Base-by-base conservation (phyloP, 139 green algal genomes). In the Chlamydomonas sp. region DNA sequence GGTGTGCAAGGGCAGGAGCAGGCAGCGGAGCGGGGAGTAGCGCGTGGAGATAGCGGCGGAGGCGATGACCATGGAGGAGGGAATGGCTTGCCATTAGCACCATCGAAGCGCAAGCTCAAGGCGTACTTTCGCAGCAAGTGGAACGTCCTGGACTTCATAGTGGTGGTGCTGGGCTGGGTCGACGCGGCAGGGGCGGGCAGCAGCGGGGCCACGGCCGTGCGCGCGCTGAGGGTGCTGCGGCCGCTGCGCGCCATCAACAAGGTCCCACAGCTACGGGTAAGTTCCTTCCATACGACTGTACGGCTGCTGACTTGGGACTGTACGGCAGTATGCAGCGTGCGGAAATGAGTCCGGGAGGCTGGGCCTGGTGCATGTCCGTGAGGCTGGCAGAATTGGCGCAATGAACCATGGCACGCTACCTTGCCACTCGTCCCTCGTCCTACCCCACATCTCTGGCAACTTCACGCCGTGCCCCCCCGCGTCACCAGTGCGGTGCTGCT, bases 241-340 rank as follows among this genome's bases (percentile, higher is more conserved):
- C 94, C 95, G 5, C 90, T 97, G 80, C 89, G 95, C 14, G 92
- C 91, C n/a, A 95, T 96, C 80, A 94, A 91, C 49, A 89, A 89
- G 58, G 89, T 96, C n/a, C 77, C 78, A 59, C 83, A 88, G 64
- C 88, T 95, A 68, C 74, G 80, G 88, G 92, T 94, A 49, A 49
- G 31, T 77, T 12, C 84, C 20, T 7, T 49, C 31, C 31, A 49
- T 49, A 49, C 31, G 31, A 49, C 31, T 49, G 31, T 49, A 49
- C 31, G 31, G 31, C 31, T 49, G 31, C 31, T 49, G 31, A 49
- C 31, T 49, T 49, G 31, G 31, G 31, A 49, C 31, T 49, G 31
- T 49, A 49, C 31, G 31, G 31, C 31, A 49, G 31, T 49, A 49
- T 49, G 31, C 31, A 49, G 31, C 31, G 31, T 49, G 31, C 31